These are phyloP conservation scores for Rubroshorea leprosula DNA, from an alignment of 345 rosid genomes.

Conservation along the genomic window DNA sequence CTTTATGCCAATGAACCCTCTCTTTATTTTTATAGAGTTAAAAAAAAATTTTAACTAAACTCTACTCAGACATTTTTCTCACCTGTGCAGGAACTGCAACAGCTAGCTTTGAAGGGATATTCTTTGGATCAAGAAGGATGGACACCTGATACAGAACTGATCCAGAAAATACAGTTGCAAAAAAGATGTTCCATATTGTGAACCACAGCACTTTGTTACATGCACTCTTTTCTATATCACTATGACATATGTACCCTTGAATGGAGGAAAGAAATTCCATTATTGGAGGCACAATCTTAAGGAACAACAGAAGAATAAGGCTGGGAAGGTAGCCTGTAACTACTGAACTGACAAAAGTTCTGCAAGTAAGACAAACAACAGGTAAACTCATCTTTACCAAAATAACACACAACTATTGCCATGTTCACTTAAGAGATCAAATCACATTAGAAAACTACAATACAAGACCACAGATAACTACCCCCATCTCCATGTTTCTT, in stretches of 20 bases:
- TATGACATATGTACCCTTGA: constrained; percentile 81
- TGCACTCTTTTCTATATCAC: constrained; percentile 83
- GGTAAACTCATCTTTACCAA: constrained; percentile 14
- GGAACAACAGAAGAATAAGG: constrained; percentile 76
- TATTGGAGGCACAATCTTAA: constrained; percentile 76
- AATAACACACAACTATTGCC: not conserved
- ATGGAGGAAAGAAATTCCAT: constrained; percentile 93
- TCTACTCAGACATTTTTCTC: constrained; percentile 7
- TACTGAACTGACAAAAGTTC: constrained; percentile 65
- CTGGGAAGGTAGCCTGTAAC: constrained; percentile 93
- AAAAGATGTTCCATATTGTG: constrained; percentile 88
- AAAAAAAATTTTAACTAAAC: not conserved
- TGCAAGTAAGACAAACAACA: constrained; percentile 39
- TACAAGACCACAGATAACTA: not conserved
- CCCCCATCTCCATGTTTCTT: constrained; percentile 2
- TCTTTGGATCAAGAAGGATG: constrained; percentile 66
- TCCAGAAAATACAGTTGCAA: constrained; percentile 92
- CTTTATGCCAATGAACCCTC: not conserved
- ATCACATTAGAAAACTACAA: not conserved
- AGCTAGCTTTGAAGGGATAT: constrained; percentile 69
- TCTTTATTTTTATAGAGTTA: too few relatives aligned
- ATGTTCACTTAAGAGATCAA: not conserved
- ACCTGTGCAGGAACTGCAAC: constrained; percentile 95
- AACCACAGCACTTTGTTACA: constrained; percentile 96
- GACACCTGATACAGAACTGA: constrained; percentile 55